Evolutionary conservation across 352 stramenopile genomes (phyloP).

Genomic region (Globisporangium yorkense): DNA sequence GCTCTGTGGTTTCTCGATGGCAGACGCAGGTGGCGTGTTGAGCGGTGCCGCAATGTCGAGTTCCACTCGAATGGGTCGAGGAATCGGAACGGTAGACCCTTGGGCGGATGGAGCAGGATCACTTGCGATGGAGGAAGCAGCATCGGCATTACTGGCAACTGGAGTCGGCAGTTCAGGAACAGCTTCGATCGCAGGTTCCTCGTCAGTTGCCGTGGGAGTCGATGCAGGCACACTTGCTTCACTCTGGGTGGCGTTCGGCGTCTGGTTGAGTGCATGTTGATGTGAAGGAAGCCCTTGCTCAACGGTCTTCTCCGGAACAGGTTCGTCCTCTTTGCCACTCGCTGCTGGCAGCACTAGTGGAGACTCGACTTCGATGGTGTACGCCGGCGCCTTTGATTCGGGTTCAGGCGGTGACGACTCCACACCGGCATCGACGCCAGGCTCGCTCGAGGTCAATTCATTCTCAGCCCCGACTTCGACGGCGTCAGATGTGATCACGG

Average conservation of each 20-base stretch:
- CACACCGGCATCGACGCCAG: not conserved
- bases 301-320: not conserved
- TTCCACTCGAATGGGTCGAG: not conserved
- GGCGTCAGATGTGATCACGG: not conserved
- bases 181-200: not conserved
- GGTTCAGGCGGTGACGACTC: not conserved
- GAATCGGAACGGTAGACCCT: not conserved
- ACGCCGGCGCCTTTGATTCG: not conserved
- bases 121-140: not conserved
- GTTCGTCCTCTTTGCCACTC: not conserved
- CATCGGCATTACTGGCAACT: not conserved
- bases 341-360: too few species aligned
- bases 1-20: not conserved
- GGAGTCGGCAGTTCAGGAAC: not conserved
- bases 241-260: too few species aligned
- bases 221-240: too few species aligned
- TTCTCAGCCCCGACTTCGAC: not conserved
- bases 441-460: not conserved
- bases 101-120: not conserved
- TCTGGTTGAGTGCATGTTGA: not conserved
- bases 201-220: not conserved
- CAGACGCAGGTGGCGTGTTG: not conserved
- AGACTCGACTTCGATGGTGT: not conserved
- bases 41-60: not conserved
- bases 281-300: not conserved